These are phyloP conservation scores for Aaosphaeria arxii DNA, from an alignment of 2,329 filamentous ascomycete species.

Conservation along the genomic window DNA sequence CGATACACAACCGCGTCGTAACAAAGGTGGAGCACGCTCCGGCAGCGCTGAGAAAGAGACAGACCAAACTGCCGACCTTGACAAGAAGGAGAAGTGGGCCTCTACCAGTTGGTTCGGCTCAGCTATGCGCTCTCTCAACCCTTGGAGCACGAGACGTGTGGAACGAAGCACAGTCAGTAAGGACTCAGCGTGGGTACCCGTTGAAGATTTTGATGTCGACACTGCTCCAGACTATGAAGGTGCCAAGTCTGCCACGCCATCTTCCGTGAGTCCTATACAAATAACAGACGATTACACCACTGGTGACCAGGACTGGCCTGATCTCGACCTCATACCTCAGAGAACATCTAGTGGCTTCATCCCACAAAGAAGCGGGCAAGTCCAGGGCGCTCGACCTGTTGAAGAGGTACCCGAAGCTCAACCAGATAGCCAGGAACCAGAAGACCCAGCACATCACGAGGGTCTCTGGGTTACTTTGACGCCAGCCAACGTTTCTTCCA, in stretches of 20 bases:
- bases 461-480: slow-evolving; percentile 97
- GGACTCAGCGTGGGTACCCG: slow-evolving; percentile 3
- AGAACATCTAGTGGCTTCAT: slow-evolving; percentile 55
- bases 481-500: slow-evolving; percentile 80
- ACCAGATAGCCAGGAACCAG: not conserved
- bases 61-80: slow-evolving; percentile 68
- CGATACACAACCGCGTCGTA: too few relatives aligned
- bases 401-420: not conserved
- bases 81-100: slow-evolving; percentile 68
- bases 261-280: not conserved
- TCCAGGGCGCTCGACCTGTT: not conserved
- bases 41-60: slow-evolving; percentile 45
- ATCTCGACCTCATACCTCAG: slow-evolving; percentile 63
- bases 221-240: not conserved
- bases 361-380: not conserved
- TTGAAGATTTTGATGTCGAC: not conserved
- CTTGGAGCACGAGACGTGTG: slow-evolving; percentile 19
- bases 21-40: slow-evolving; percentile 23
- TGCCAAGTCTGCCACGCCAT: not conserved
- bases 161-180: slow-evolving; percentile 5
- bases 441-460: slow-evolving; percentile 51
- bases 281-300: not conserved
- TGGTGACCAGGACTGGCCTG: slow-evolving; percentile 45
- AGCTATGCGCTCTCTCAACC: slow-evolving; percentile 42
- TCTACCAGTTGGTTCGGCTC: slow-evolving; percentile 64